Evolutionary conservation across 2,329 filamentous ascomycete genomes (phyloP), one percentile per base, ranked within the genome.

Genomic region (Escovopsis sp.): DNA sequence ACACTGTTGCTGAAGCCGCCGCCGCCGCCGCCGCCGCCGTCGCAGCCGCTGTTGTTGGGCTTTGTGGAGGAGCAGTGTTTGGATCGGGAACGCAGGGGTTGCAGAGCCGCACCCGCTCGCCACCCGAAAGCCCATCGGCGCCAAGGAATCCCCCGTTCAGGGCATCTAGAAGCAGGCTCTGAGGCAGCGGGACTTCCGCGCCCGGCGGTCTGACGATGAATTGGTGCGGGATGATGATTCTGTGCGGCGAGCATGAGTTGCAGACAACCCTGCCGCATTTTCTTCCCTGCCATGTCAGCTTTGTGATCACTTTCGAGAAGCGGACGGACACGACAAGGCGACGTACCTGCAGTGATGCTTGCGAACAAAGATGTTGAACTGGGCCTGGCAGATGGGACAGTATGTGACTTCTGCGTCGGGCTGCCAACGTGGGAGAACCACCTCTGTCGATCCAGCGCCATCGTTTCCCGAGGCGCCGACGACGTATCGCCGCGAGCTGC

Each of bases 191-290:
- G 45, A 61, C 53, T 44, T 71, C 66, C 32, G 58, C 47, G 43
- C 57, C 68, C 1, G 83, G 81, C 3, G 84, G 83, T 38, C 81
- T 81, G 24, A 95, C 87, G 49, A 96, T 94, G 58, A 85, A 96
- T 56, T 91, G 84, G 49, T 88, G 76, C 1, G 89, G 89, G 48
- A 96, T 95, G 4, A 84, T 94, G 56, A 96, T 96, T 46, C 87
- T 77, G 60, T 96, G 89, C 4, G 89, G 89, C 3, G 89, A 95
- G 64, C 89, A 96, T 15, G 77, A 71, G 44, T 80, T 79, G 61
- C 89, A 96, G 20, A 96, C 89, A 8, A 96, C 88, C 46, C 87
- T 72, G 37, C 89, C 89, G 57, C 89, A 96, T 73, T 94, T 95
- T 50, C 80, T 83, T 38, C 15, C 15, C 12, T n/a, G 12, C 7